Base-by-base conservation (phyloP, 345 rosid species). In the Hibiscus tridactylites region DNA sequence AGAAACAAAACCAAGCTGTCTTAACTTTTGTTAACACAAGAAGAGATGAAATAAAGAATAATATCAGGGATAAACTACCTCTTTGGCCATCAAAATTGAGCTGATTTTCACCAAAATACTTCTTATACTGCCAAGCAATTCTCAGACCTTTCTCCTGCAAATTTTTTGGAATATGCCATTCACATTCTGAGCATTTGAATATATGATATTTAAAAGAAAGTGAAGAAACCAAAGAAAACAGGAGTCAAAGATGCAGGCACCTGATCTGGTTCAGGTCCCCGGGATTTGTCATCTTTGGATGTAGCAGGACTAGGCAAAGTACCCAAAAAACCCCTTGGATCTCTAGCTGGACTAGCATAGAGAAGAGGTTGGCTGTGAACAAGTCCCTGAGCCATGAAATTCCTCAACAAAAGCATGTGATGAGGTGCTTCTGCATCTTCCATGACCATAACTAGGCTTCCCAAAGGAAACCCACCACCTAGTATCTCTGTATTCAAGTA, bases 371-470 rank as follows among this genome's bases (percentile, higher is more conserved):
- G 98, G 65, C 81, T 73, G 61, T 87, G 93, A 75, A 89, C 89
- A 81, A 95, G 92, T 64, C 97, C 98, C 78, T 95, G 97, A 74
- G 97, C 88, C 99, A 92, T 95, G 74, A 92, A 92, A 80, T 89
- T 95, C 81, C 97, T 86, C 78, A 92, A 70, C 66, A 95, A 72
- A 70, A 90, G 93, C 98, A 90, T 91, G 82, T 94, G 96, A 88
- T 94, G 98, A 15, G 97, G 98, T 9, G 97, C 93, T 81, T 95
- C 96, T 2, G 97, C 88, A 82, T 90, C 97, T 86, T 92, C 97
- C 99, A 92, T 92, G 73, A 95, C 88, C 90, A 95, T 84, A 21
- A 95, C 93, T 68, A 95, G 75, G 73, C 93, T 89, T 52, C 99
- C 97, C 71, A 95, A 71, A 75, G 93, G 79, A 75, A 88, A 83